phyloP scores from a whole-genome alignment of 306 rosid genomes.

The Lagenaria siceraria region DNA sequence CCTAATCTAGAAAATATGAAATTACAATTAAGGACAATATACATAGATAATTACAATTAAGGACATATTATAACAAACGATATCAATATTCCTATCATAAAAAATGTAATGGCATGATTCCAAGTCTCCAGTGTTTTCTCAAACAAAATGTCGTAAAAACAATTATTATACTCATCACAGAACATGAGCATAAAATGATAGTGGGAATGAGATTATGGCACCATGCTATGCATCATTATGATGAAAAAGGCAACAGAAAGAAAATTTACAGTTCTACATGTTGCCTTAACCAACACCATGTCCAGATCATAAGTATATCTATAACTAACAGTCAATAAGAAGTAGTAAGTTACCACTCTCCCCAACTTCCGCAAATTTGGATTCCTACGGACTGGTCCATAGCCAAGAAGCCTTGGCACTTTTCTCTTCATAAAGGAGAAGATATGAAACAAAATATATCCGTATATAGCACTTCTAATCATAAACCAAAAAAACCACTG shows the following conservation, averaged over 20 bases:
- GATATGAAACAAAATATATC: constrained; percentile 47
- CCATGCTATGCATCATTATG: background rate
- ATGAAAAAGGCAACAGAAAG: constrained; percentile 3
- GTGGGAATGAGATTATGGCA: background rate
- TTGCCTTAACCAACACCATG: constrained; percentile 6
- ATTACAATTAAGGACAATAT: too few relatives aligned
- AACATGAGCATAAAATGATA: background rate
- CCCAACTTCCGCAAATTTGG: constrained; percentile 53
- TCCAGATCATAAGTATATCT: constrained; percentile 5
- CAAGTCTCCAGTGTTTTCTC: background rate
- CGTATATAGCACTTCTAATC: constrained; percentile 37
- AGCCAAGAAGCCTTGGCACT: constrained; percentile 52
- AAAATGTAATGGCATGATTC: background rate
- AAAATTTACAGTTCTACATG: background rate
- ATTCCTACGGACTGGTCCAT: constrained; percentile 64
- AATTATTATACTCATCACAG: background rate
- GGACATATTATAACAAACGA: too few relatives aligned
- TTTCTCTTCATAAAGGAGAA: constrained; percentile 36
- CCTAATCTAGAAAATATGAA: too few relatives aligned
- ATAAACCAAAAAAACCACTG: constrained; percentile 53
- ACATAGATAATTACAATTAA: too few relatives aligned
- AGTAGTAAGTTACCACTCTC: constrained; percentile 52
- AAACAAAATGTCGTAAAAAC: background rate
- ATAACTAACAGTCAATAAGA: constrained; percentile 13
- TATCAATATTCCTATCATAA: background rate